Evolutionary conservation across 1,139 yeast genomes (phyloP).

Genomic region (Yamadazyma atmosphaerica): DNA sequence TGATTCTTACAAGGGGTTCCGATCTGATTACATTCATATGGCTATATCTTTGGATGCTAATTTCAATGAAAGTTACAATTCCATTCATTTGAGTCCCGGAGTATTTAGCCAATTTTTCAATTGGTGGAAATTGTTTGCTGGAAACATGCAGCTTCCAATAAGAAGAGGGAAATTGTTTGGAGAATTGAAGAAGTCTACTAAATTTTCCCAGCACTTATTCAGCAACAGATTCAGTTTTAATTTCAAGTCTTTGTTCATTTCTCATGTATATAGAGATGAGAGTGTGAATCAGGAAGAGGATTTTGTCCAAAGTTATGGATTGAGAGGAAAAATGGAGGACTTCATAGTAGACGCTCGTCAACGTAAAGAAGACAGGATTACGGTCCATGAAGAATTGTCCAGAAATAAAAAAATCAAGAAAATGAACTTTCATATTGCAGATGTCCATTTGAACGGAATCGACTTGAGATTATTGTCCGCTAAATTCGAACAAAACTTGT

Average conservation of each 20-base stretch:
- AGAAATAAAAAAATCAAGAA: constrained; percentile 34
- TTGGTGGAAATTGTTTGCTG: constrained; percentile 49
- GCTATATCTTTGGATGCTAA: constrained; percentile 57
- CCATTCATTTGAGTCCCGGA: constrained; percentile 44
- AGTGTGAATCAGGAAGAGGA: constrained; percentile 22
- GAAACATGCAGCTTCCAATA: constrained; percentile 45
- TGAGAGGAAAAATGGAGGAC: constrained; percentile 40
- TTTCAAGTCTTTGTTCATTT: constrained; percentile 38
- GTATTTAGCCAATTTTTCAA: constrained; percentile 40
- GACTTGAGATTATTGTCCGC: constrained; percentile 41
- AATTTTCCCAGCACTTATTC: constrained; percentile 44
- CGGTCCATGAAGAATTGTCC: constrained; percentile 32
- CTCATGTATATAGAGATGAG: constrained; percentile 40
- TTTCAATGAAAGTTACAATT: constrained; percentile 37
- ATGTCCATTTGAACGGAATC: constrained; percentile 39
- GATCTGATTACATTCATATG: constrained; percentile 46
- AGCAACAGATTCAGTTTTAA: constrained; percentile 44
- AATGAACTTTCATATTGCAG: constrained; percentile 48
- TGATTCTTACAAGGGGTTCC: constrained; percentile 42
- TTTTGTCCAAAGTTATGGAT: constrained; percentile 37
- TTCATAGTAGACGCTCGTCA: constrained; percentile 49
- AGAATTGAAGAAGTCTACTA: constrained; percentile 32
- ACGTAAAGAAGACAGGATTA: constrained; percentile 38
- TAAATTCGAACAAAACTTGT: constrained; percentile 30
- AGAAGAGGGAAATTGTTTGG: constrained; percentile 43